Evolutionary conservation across 495 filamentous ascomycete genomes (phyloP).

Genomic region (Neurospora africana): DNA sequence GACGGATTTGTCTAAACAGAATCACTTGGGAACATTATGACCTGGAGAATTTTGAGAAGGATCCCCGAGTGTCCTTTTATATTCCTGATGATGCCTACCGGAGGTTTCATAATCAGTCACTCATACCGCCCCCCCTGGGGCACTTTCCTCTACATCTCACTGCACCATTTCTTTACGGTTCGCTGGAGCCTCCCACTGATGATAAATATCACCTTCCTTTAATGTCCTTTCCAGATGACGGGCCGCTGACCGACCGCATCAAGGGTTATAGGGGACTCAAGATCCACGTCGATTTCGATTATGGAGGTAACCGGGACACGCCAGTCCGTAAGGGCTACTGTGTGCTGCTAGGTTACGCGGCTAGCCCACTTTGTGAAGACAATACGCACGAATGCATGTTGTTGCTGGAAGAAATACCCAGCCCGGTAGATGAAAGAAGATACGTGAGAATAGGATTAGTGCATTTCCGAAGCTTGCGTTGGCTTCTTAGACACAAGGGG

Average conservation of each 20-base stretch:
- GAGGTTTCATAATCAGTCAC: neutral
- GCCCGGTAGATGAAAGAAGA: neutral
- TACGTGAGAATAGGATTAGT: neutral
- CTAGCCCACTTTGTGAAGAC: no score
- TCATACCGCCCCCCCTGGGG: neutral
- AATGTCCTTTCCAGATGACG: neutral
- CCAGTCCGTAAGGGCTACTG: neutral
- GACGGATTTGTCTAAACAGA: fast-evolving
- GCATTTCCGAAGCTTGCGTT: neutral
- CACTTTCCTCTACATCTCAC: neutral
- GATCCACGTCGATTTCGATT: no score
- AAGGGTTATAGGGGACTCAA: neutral
- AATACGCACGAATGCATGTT: neutral
- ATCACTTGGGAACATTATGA: neutral
- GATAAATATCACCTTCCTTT: neutral
- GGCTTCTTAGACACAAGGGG: no score
- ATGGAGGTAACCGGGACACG: neutral
- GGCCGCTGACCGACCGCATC: neutral
- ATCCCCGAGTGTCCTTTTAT: neutral
- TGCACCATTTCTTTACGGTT: neutral
- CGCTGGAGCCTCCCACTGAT: neutral
- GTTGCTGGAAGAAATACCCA: neutral
- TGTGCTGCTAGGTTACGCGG: neutral
- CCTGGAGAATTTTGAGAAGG: neutral
- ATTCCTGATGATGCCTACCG: neutral